Percentiles rank a stretch among this genome's conserved stretches.
Evolutionary conservation across 768 basidiomycete species (phyloP).

Genomic region (Leucocoprinus birnbaumii): DNA sequence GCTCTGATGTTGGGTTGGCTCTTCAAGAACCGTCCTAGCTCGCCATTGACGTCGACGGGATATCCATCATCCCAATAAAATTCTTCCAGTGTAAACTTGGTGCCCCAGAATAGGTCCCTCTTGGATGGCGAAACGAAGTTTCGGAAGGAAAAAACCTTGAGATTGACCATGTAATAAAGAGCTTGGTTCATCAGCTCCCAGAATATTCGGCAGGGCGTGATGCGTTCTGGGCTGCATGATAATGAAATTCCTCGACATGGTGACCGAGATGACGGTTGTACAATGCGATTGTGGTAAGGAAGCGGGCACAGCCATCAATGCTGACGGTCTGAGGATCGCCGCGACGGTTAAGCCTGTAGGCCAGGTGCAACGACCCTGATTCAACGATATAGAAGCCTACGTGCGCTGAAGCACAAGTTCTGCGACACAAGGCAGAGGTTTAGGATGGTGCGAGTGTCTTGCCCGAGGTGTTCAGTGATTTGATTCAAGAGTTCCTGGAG

Average conservation of each 20-base stretch:
- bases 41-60: neutral
- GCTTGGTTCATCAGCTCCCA: too few relatives aligned
- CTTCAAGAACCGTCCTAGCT: neutral
- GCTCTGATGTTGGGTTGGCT: neutral
- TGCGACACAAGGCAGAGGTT: neutral
- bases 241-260: too few relatives aligned
- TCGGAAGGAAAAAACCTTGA: too few relatives aligned
- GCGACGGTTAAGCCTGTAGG: neutral
- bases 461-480: too few relatives aligned
- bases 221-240: too few relatives aligned
- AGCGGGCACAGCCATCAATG: too few relatives aligned
- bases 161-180: too few relatives aligned
- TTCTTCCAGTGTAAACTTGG: neutral
- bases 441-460: neutral
- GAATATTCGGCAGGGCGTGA: too few relatives aligned
- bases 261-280: too few relatives aligned
- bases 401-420: neutral
- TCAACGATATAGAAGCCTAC: neutral
- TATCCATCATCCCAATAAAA: constrained; percentile 2
- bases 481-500: too few relatives aligned
- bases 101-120: neutral
- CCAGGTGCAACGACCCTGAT: neutral
- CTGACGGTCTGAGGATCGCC: too few relatives aligned
- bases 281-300: too few relatives aligned
- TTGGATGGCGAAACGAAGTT: neutral